Conservation (phyloP, 2,329 filamentous ascomycete genomes). For the Aspergillus neoniger region DNA sequence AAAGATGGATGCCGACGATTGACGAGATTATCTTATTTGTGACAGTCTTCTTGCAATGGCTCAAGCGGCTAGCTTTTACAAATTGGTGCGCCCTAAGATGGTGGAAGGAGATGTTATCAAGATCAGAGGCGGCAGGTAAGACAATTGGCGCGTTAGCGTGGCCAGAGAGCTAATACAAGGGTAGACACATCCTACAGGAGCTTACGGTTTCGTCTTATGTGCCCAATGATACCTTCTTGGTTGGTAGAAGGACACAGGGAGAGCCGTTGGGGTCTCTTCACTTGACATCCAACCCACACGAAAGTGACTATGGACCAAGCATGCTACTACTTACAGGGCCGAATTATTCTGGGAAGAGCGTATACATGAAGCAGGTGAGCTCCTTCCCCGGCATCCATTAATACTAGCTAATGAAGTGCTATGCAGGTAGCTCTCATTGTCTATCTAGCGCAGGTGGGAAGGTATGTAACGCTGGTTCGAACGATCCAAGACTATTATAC, state of each 20-base stretch:
- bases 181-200: conserved; percentile 79
- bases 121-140: conserved; percentile 72
- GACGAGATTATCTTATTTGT: background rate
- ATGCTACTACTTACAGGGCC: conserved; percentile 85
- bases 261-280: background rate
- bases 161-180: conserved; percentile 14
- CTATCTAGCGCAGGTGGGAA: conserved; percentile 86
- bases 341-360: conserved; percentile 95
- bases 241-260: conserved; percentile 53
- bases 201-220: conserved; percentile 78
- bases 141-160: background rate
- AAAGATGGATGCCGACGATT: background rate
- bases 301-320: conserved; percentile 51
- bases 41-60: conserved; percentile 74
- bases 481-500: background rate
- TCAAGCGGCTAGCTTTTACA: conserved; percentile 72
- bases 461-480: conserved; percentile 32
- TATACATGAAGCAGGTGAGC: conserved; percentile 82
- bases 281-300: conserved; percentile 4
- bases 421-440: conserved; percentile 73
- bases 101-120: conserved; percentile 68
- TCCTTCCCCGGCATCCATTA: background rate
- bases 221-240: conserved; percentile 73
- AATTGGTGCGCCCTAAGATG: conserved; percentile 69
- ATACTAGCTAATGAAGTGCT: conserved; percentile 8